These are phyloP conservation scores for Amylocarpus encephaloides DNA, from an alignment of 2,329 filamentous ascomycete genomes.

Conservation along the genomic window DNA sequence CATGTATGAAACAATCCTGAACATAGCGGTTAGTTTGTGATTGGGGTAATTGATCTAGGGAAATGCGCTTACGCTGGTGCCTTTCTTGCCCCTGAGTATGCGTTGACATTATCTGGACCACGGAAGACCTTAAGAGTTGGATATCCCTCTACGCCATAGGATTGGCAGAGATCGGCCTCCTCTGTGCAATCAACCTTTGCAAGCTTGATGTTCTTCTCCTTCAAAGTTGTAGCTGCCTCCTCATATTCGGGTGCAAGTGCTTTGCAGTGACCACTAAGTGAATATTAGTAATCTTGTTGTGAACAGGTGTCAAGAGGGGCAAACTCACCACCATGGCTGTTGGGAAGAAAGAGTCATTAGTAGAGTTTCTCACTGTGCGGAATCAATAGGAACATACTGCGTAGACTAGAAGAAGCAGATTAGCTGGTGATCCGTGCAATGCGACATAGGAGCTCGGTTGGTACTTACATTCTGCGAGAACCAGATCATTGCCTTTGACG, in stretches of 20 bases:
- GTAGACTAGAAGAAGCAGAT: constrained; percentile 55
- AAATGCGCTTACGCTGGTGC: constrained; percentile 57
- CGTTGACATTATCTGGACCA: constrained; percentile 69
- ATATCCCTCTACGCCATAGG: constrained; percentile 91
- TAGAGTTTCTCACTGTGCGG: constrained; percentile 14
- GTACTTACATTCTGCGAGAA: constrained; percentile 87
- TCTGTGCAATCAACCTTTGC: constrained; percentile 94
- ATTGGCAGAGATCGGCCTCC: constrained; percentile 84
- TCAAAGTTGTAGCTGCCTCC: constrained; percentile 74
- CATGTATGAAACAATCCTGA: constrained; percentile 77
- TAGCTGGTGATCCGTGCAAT: constrained; percentile 11
- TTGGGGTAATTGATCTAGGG: not conserved
- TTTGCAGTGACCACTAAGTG: constrained; percentile 77
- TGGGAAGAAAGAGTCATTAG: constrained; percentile 22
- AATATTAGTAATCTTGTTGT: constrained; percentile 24
- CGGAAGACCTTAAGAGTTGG: constrained; percentile 99
- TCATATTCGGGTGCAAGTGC: constrained; percentile 91
- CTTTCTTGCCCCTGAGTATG: constrained; percentile 88
- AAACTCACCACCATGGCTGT: constrained; percentile 34
- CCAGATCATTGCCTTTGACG: constrained; percentile 76
- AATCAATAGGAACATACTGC: constrained; percentile 70
- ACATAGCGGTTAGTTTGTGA: constrained; percentile 6
- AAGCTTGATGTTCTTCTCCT: constrained; percentile 81
- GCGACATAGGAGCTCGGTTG: not conserved
- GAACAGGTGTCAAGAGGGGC: constrained; percentile 15